These are phyloP conservation scores for Gastrolobium villosum DNA, from an alignment of 306 rosid species.

Conservation along the genomic window DNA sequence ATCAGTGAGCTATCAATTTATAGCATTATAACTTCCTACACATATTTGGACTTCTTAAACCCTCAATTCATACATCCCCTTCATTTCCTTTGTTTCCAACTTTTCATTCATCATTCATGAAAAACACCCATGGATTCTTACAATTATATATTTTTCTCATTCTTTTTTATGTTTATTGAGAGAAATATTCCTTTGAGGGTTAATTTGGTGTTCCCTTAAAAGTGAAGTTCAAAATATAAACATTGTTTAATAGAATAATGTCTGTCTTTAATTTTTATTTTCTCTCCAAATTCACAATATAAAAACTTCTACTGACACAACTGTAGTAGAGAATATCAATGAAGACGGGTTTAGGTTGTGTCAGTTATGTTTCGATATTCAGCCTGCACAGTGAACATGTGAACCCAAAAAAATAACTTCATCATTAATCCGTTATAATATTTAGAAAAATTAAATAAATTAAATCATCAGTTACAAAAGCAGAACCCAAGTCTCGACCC, in stretches of 20 bases:
- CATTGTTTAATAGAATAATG: not conserved
- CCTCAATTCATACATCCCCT: no score
- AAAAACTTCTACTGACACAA: not conserved
- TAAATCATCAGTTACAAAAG: not conserved
- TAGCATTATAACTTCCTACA: no score
- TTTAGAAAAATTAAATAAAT: no score
- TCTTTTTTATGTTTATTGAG: not conserved
- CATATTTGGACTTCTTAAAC: no score
- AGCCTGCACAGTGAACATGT: not conserved
- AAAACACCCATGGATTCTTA: no score
- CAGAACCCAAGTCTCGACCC: not conserved
- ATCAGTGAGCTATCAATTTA: no score
- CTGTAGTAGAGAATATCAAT: not conserved
- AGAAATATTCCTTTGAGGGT: no score
- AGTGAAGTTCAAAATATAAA: not conserved
- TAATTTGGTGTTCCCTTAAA: not conserved
- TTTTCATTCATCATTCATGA: no score
- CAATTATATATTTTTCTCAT: not conserved
- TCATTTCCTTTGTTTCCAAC: no score
- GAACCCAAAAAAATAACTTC: not conserved
- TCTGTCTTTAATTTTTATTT: no score
- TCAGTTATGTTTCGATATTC: slow-evolving; percentile 1
- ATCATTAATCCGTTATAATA: not conserved
- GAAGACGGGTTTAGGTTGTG: not conserved
- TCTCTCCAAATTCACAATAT: not conserved